Percentiles rank a stretch among this genome's conserved stretches.
Evolutionary conservation across 768 basidiomycete species (phyloP).

Genomic region (Trametes meyenii): DNA sequence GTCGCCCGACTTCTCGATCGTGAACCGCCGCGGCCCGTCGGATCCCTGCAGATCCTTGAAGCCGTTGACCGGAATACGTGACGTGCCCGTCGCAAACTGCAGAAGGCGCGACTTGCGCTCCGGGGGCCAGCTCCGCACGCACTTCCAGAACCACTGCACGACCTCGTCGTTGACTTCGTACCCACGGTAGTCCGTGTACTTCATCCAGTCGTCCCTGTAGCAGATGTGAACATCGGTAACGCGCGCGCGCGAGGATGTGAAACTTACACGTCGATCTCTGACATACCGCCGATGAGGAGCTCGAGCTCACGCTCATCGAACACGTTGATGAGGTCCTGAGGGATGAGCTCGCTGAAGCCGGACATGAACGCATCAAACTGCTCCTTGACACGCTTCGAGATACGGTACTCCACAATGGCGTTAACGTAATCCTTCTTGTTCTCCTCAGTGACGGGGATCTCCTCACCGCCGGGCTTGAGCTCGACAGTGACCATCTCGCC

Average conservation of each 20-base stretch:
- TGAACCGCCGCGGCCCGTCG: conserved; percentile 95
- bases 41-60: conserved; percentile 99
- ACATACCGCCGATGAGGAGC: conserved; percentile 98
- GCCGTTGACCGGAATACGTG: conserved; percentile 96
- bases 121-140: conserved; percentile 95
- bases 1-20: conserved; percentile 98
- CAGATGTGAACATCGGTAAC: conserved; percentile 10
- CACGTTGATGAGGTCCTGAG: conserved; percentile 96
- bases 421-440: conserved; percentile 99
- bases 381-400: conserved; percentile 95
- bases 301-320: conserved; percentile 99
- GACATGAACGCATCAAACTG: conserved; percentile 99
- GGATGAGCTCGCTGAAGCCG: conserved; percentile 99
- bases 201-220: conserved; percentile 92
- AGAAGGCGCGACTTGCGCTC: conserved; percentile 96
- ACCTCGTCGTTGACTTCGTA: conserved; percentile 95
- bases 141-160: conserved; percentile 99
- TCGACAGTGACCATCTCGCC: conserved; percentile 98
- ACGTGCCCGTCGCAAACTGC: conserved; percentile 97
- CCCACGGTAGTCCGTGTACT: conserved; percentile 98
- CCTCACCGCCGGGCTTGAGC: conserved; percentile 84
- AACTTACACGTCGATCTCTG: conserved; percentile 97
- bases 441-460: conserved; percentile 88
- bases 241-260: not conserved
- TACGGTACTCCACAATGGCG: conserved; percentile 92